A percentile compares a stretch with the other conserved stretches of the same genome.
Evolutionary conservation across 805 yeast species (phyloP).

Genomic region (Yarrowia porcina): DNA sequence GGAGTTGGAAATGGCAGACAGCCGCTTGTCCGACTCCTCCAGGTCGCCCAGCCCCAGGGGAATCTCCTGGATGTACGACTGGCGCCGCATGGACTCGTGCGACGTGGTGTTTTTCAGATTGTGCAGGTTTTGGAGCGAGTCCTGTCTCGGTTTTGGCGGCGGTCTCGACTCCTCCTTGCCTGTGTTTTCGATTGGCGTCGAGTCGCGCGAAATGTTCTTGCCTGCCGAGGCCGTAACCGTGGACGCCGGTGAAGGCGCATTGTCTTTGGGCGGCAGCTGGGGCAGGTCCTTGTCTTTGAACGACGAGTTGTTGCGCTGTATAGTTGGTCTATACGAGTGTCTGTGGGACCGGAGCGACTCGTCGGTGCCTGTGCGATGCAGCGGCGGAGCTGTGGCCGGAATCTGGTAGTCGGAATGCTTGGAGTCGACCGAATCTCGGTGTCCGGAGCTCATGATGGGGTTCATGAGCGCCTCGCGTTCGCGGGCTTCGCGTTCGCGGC

Average conservation of each 20-base stretch:
- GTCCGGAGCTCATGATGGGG: not conserved
- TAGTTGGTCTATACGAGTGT: not conserved
- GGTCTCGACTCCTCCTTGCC: not conserved
- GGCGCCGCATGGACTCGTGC: constrained; percentile 14
- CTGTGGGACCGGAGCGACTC: constrained; percentile 6
- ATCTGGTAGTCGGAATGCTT: not conserved
- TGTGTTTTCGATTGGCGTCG: not conserved
- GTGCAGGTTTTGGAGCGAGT: constrained; percentile 16
- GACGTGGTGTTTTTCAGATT: constrained; percentile 19
- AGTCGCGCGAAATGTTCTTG: not conserved
- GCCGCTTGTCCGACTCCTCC: constrained; percentile 18
- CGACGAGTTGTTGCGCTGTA: constrained; percentile 12
- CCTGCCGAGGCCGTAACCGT: not conserved
- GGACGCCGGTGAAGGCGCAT: not conserved
- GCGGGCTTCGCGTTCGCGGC: constrained; percentile 13
- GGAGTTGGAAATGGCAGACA: not conserved
- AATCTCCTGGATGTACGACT: constrained; percentile 20
- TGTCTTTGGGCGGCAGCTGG: constrained; percentile 6
- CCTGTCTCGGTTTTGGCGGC: constrained; percentile 19
- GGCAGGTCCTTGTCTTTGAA: constrained; percentile 24
- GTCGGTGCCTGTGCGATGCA: constrained; percentile 12
- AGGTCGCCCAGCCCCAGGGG: constrained; percentile 13
- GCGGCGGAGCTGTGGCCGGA: not conserved
- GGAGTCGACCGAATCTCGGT: constrained; percentile 3
- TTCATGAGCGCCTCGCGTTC: not conserved